phyloP scores from a whole-genome alignment of 768 basidiomycete genomes.

The Collybia nuda region DNA sequence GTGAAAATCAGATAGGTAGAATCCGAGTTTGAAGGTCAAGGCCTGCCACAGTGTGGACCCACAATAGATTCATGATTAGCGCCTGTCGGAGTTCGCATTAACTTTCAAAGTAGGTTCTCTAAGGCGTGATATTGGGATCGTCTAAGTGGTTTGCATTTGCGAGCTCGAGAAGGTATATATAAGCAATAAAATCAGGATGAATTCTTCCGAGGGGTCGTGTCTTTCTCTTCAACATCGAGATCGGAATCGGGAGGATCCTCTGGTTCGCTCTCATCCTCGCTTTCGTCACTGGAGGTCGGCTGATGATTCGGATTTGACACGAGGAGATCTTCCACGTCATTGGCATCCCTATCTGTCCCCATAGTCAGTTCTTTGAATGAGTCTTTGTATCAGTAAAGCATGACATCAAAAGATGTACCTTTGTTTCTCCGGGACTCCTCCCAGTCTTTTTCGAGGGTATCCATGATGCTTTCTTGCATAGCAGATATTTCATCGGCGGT shows the following conservation, averaged over 20 bases:
- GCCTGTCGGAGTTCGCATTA: too few species aligned
- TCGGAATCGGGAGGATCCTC: neutral
- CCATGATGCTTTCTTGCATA: constrained; percentile 68
- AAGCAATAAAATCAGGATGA: too few species aligned
- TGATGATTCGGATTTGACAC: constrained; percentile 70
- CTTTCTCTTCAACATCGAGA: too few species aligned
- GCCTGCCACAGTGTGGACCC: too few species aligned
- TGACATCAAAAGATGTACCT: constrained; percentile 31
- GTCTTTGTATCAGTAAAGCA: neutral
- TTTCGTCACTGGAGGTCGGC: constrained; percentile 11
- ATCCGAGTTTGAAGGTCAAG: too few species aligned
- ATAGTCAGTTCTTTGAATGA: neutral
- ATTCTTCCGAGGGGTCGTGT: too few species aligned
- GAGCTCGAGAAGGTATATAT: too few species aligned
- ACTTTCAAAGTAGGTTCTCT: too few species aligned
- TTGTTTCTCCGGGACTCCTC: constrained; percentile 51
- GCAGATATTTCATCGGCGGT: constrained; percentile 55
- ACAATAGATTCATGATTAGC: too few species aligned
- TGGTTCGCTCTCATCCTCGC: constrained; percentile 8
- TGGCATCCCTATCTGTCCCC: constrained; percentile 14
- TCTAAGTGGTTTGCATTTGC: too few species aligned
- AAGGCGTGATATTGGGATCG: too few species aligned
- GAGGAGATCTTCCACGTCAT: constrained; percentile 57
- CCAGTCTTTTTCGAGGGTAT: constrained; percentile 66
- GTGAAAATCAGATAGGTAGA: too few species aligned